Percentiles rank a stretch among this genome's conserved stretches.
These are phyloP conservation scores for Aquilaria sinensis DNA, from an alignment of 345 rosid species.

Conservation along the genomic window DNA sequence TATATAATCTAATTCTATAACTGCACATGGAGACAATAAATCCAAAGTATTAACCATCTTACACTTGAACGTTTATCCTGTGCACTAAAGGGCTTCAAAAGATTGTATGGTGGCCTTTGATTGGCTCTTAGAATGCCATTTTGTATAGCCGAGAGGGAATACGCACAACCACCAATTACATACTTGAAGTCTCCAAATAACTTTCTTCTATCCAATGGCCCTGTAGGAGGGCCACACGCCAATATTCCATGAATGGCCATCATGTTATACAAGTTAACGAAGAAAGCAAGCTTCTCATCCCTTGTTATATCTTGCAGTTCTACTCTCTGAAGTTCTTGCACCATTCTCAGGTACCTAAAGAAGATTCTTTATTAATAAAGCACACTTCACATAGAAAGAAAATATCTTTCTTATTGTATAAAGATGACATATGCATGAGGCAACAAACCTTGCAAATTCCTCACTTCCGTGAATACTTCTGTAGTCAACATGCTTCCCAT, in stretches of 20 bases:
- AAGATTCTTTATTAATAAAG: slow-evolving; percentile 6
- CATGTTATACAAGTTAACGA: slow-evolving; percentile 81
- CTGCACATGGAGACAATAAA: too few relatives aligned
- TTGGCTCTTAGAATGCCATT: slow-evolving; percentile 80
- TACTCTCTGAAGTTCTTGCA: slow-evolving; percentile 81
- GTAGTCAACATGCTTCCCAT: slow-evolving; percentile 84
- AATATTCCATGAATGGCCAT: slow-evolving; percentile 83
- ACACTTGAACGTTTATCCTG: slow-evolving; percentile 70
- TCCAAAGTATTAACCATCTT: neutral
- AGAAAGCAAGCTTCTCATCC: slow-evolving; percentile 83
- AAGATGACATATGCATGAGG: slow-evolving; percentile 2
- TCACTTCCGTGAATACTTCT: slow-evolving; percentile 91
- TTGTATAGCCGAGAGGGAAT: slow-evolving; percentile 79
- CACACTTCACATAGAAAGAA: slow-evolving; percentile 7
- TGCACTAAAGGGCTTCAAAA: slow-evolving; percentile 66
- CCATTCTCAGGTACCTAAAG: slow-evolving; percentile 61
- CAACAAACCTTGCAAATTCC: slow-evolving; percentile 79
- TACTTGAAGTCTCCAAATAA: slow-evolving; percentile 74
- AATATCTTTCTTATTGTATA: neutral
- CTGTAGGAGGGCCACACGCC: slow-evolving; percentile 63
- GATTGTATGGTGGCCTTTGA: slow-evolving; percentile 75
- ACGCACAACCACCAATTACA: slow-evolving; percentile 65
- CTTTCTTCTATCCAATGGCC: slow-evolving; percentile 64
- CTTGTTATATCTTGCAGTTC: slow-evolving; percentile 55
- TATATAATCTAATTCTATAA: too few relatives aligned